phyloP scores from a whole-genome alignment of 176 grass and related monocot genomes.

The Melocanna baccifera region DNA sequence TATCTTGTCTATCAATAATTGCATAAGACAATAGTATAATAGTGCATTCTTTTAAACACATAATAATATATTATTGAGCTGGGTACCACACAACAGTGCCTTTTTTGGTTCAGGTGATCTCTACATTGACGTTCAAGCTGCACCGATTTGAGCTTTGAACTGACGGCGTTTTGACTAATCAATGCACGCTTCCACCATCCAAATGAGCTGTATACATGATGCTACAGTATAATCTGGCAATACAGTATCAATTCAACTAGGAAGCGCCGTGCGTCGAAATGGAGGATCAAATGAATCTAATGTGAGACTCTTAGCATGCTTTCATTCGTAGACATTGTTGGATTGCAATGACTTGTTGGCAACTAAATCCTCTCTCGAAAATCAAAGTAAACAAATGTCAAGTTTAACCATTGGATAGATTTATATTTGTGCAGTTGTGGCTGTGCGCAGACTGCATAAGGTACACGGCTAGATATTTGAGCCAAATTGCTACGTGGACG shows the following conservation, averaged over 20 bases:
- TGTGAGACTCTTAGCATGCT: not conserved
- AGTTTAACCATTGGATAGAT: constrained; percentile 2
- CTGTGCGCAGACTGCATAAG: not conserved
- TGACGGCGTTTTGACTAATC: constrained; percentile 34
- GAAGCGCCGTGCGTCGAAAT: not conserved
- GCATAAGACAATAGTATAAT: no score
- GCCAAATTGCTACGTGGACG: not conserved
- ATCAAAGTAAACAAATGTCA: not conserved
- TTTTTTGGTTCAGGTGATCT: constrained; percentile 34
- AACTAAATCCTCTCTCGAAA: not conserved
- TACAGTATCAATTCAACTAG: not conserved
- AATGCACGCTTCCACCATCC: constrained; percentile 2
- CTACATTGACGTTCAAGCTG: constrained; percentile 40
- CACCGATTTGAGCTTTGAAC: constrained; percentile 21
- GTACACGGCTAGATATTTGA: not conserved
- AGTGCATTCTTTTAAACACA: no score
- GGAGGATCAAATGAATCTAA: not conserved
- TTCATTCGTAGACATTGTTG: not conserved
- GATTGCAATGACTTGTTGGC: not conserved
- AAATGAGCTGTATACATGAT: not conserved
- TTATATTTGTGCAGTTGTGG: not conserved
- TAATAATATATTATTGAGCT: no score
- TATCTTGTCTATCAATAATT: no score
- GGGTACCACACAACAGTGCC: no score
- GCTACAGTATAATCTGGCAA: not conserved